Conservation (phyloP, 2,329 filamentous ascomycete genomes). For the Mycosphaerella arachidis region DNA sequence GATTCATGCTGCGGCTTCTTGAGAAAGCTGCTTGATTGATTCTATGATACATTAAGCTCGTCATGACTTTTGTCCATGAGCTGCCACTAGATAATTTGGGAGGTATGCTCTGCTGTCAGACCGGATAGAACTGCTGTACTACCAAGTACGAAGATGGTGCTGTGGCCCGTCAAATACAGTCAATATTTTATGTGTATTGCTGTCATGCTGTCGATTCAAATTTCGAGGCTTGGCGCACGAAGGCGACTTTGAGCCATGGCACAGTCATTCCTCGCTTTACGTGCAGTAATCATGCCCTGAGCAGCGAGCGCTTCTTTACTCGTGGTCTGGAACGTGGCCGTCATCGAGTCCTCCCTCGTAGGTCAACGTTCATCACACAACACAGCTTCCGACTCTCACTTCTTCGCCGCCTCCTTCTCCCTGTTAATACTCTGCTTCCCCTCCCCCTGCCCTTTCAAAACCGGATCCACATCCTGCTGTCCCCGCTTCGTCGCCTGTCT, state of each 20-base stretch:
- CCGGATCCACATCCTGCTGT: not conserved
- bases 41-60: not conserved
- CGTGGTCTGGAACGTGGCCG: too few relatives aligned
- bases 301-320: too few relatives aligned
- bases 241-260: too few relatives aligned
- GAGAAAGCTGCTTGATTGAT: not conserved
- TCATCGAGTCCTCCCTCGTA: too few relatives aligned
- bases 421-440: not conserved
- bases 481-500: not conserved
- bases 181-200: not conserved
- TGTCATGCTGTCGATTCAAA: not conserved
- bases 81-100: not conserved
- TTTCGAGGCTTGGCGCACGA: too few relatives aligned
- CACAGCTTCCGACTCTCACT: not conserved
- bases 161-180: not conserved
- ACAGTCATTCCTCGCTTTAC: too few relatives aligned
- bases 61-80: not conserved
- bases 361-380: too few relatives aligned
- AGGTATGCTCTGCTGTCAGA: not conserved
- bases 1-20: not conserved
- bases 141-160: not conserved
- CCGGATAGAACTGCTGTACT: not conserved
- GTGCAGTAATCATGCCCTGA: too few relatives aligned
- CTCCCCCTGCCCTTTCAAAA: not conserved
- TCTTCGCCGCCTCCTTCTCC: not conserved